These are phyloP conservation scores for Globisporangium orthogonon DNA, from an alignment of 352 stramenopile genomes.

Conservation along the genomic window DNA sequence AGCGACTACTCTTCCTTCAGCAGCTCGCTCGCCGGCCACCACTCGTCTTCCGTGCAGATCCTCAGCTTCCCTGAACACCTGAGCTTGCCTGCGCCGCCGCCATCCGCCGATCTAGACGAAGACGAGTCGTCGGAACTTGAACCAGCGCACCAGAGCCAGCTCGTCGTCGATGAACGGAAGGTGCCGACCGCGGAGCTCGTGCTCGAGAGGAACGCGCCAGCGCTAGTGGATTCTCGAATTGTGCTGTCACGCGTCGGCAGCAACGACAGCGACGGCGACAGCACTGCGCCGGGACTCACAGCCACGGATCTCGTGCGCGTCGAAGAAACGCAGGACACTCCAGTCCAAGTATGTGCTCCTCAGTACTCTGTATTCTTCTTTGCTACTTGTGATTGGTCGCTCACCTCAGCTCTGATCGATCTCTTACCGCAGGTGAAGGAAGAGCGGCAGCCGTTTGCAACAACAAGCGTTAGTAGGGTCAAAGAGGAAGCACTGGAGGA, in stretches of 20 bases:
- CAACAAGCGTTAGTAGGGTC: no score
- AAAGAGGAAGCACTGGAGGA: constrained; percentile 6
- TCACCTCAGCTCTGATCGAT: no score
- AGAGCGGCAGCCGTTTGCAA: background rate
- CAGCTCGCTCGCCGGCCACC: constrained; percentile 50
- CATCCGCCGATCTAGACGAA: constrained; percentile 14
- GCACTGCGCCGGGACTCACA: no score
- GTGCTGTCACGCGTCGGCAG: no score
- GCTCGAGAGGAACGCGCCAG: background rate
- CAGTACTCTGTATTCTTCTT: no score
- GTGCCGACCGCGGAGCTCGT: background rate
- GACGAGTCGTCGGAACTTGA: constrained; percentile 5
- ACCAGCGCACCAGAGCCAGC: background rate
- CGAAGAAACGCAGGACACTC: no score
- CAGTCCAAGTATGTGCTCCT: no score
- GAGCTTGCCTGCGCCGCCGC: constrained; percentile 25
- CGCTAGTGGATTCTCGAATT: no score
- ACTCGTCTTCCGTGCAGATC: constrained; percentile 39
- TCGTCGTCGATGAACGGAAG: background rate
- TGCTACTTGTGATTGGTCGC: no score
- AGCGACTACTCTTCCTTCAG: constrained; percentile 53
- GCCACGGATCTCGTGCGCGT: no score
- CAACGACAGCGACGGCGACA: no score
- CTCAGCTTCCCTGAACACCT: constrained; percentile 70
- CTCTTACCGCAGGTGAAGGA: background rate